A percentile compares a stretch with the other conserved stretches of the same genome.
Evolutionary conservation across 108 stramenopile species (phyloP).

Genomic region (Nannochloropsis salina): DNA sequence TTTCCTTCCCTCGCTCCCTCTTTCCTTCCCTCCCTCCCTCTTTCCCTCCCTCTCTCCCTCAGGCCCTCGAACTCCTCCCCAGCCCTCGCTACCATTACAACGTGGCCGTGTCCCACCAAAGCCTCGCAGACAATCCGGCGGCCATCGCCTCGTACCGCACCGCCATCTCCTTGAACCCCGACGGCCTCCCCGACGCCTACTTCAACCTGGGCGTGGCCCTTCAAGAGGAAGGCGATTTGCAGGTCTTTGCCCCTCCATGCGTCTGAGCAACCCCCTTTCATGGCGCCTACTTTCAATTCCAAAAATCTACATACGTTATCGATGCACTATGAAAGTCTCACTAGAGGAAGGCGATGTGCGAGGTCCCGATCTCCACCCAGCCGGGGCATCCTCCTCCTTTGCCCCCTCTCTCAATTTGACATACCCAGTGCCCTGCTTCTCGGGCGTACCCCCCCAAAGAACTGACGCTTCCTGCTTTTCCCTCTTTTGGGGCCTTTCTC

Average conservation of each 20-base stretch:
- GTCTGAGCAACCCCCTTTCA: too few species aligned
- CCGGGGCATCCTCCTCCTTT: too few species aligned
- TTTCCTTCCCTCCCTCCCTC: background rate
- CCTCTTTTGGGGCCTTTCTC: too few species aligned
- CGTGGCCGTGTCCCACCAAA: background rate
- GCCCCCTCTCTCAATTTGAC: background rate
- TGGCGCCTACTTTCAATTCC: too few species aligned
- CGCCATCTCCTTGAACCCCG: background rate
- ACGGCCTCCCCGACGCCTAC: background rate
- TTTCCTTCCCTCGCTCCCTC: conserved; percentile 12
- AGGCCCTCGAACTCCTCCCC: background rate
- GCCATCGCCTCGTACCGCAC: background rate
- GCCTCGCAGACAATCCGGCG: background rate
- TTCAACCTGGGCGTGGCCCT: conserved; percentile 8
- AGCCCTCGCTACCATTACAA: background rate
- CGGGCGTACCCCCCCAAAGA: too few species aligned
- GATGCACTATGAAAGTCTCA: too few species aligned
- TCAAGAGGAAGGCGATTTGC: background rate
- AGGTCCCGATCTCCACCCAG: too few species aligned
- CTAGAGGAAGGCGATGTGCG: too few species aligned
- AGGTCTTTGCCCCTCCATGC: background rate
- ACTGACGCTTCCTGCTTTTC: too few species aligned
- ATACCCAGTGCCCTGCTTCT: too few species aligned
- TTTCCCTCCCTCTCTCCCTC: background rate
- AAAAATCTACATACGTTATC: too few species aligned